These are phyloP conservation scores for Adansonia madagascariensis DNA, from an alignment of 441 rosid genomes.

Conservation along the genomic window DNA sequence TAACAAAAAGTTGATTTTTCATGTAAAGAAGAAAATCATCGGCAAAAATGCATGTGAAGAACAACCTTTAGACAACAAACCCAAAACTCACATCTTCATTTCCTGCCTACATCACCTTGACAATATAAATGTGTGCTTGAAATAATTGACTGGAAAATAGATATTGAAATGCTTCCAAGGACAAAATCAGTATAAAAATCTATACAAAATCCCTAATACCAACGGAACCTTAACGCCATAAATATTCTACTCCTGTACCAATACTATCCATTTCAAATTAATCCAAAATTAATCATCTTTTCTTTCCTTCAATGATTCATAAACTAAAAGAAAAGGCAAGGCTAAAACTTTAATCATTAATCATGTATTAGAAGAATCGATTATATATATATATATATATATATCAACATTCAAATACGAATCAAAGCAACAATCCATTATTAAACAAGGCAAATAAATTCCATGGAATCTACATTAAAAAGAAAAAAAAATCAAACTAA, in stretches of 20 bases:
- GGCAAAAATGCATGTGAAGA: neutral
- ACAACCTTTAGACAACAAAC: conserved; percentile 5
- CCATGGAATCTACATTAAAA: neutral
- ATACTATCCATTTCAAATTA: neutral
- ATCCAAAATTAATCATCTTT: neutral
- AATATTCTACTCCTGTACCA: neutral
- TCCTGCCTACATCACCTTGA: conserved; percentile 10
- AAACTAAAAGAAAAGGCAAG: neutral
- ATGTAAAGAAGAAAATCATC: neutral
- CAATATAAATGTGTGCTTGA: neutral
- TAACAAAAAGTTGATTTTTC: neutral
- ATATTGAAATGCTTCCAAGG: neutral
- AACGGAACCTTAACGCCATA: neutral
- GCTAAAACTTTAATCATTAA: neutral
- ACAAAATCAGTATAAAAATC: neutral
- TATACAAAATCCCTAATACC: neutral
- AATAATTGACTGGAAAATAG: neutral
- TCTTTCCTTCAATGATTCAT: neutral
- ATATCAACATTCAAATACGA: neutral
- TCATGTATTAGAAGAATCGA: neutral
- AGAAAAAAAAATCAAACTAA: neutral
- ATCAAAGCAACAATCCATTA: neutral
- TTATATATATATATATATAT: no score
- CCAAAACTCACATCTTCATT: conserved; percentile 1
- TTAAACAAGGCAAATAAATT: conserved; percentile 5